Evolutionary conservation across 1,139 yeast genomes (phyloP).

Genomic region (Saccharomyces pastorianus): DNA sequence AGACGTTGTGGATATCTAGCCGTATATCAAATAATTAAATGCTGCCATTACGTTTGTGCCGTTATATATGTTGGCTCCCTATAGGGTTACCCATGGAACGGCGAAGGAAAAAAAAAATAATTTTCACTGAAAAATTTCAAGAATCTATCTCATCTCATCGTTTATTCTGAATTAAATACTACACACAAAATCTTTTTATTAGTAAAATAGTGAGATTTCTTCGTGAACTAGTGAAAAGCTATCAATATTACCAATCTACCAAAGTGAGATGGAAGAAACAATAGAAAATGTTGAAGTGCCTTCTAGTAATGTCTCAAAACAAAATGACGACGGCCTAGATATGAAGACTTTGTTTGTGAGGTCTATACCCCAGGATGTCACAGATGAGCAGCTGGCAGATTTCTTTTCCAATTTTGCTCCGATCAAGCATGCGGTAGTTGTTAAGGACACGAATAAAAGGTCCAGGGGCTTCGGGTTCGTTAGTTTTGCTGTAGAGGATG

Average conservation of each 20-base stretch:
- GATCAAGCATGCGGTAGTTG: constrained; percentile 90
- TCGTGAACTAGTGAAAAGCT: not conserved
- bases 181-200: not conserved
- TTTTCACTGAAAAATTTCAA: constrained; percentile 13
- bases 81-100: not conserved
- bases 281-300: constrained; percentile 2
- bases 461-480: constrained; percentile 96
- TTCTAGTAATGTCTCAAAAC: constrained; percentile 6
- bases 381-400: constrained; percentile 71
- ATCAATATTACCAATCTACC: not conserved
- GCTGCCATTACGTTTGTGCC: not conserved
- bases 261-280: not conserved
- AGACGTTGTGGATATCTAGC: not conserved
- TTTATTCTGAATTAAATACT: constrained; percentile 4
- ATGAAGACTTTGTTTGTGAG: constrained; percentile 74
- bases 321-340: constrained; percentile 28
- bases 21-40: not conserved
- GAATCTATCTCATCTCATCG: constrained; percentile 18
- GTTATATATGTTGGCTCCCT: not conserved
- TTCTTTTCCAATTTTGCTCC: constrained; percentile 90
- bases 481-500: constrained; percentile 78
- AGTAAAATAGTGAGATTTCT: not conserved
- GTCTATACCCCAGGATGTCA: constrained; percentile 70
- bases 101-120: not conserved
- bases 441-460: constrained; percentile 59